A percentile compares a stretch with the other conserved stretches of the same genome.
Evolutionary conservation across 2,329 filamentous ascomycete genomes (phyloP).

Genomic region (Aphanoascus verrucosus): DNA sequence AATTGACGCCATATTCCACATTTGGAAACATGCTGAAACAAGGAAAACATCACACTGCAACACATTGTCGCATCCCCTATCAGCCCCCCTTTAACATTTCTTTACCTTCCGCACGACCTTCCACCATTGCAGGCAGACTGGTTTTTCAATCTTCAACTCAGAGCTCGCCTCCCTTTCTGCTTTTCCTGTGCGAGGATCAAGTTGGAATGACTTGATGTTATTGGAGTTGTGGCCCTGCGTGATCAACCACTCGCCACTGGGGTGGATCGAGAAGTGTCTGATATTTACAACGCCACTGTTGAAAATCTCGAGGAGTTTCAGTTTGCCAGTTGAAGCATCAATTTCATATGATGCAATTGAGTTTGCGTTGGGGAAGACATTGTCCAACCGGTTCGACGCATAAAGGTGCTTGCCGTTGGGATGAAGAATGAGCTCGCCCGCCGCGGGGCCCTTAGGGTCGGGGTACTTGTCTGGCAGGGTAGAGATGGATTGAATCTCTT

Average conservation of each 20-base stretch:
- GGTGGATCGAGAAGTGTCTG: constrained; percentile 51
- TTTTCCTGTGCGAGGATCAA: constrained; percentile 48
- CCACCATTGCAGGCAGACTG: constrained; percentile 13
- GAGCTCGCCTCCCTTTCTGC: constrained; percentile 33
- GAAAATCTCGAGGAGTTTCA: constrained; percentile 13
- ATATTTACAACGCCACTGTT: constrained; percentile 32
- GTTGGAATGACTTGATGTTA: constrained; percentile 48
- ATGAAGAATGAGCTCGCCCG: constrained; percentile 44
- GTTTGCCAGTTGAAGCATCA: constrained; percentile 32
- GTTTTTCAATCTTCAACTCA: constrained; percentile 5
- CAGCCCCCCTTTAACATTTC: neutral
- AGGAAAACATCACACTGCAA: neutral
- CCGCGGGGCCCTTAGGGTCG: constrained; percentile 40
- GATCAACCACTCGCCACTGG: constrained; percentile 49
- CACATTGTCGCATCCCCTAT: neutral
- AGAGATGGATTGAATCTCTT: constrained; percentile 32
- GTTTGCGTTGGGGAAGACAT: constrained; percentile 45
- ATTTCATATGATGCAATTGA: constrained; percentile 53
- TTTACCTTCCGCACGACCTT: neutral
- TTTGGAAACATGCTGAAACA: neutral
- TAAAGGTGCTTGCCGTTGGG: constrained; percentile 48
- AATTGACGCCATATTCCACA: too few species aligned
- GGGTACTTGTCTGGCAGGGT: constrained; percentile 39
- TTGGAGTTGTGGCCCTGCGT: constrained; percentile 50
- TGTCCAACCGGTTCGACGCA: constrained; percentile 57